These are phyloP conservation scores for Boletellus ananiceps DNA, from an alignment of 768 basidiomycete genomes.

Conservation along the genomic window DNA sequence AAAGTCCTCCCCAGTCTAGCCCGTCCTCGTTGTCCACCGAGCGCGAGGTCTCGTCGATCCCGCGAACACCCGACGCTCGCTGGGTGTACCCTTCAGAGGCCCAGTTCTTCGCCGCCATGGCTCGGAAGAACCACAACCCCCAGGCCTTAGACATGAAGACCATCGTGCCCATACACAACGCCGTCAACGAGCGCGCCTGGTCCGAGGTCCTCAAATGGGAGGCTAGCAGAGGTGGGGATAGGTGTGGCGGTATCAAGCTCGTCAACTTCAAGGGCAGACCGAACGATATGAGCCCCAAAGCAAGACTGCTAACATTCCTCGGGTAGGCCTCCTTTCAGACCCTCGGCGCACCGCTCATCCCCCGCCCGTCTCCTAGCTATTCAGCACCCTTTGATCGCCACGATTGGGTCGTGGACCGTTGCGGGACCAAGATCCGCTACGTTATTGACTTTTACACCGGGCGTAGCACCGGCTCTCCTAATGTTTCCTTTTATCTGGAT, in stretches of 20 bases:
- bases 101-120: conserved; percentile 98
- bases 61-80: conserved; percentile 60
- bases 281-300: conserved; percentile 72
- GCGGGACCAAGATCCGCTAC: conserved; percentile 85
- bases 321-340: conserved; percentile 54
- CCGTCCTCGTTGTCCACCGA: conserved; percentile 49
- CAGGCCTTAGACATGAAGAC: conserved; percentile 87
- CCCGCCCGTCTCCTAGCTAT: conserved; percentile 51
- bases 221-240: conserved; percentile 69
- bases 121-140: conserved; percentile 89
- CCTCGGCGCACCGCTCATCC: neutral
- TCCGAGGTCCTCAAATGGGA: conserved; percentile 81
- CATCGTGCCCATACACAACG: conserved; percentile 97
- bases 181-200: conserved; percentile 96
- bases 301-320: conserved; percentile 73
- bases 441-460: conserved; percentile 99
- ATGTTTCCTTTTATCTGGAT: conserved; percentile 88
- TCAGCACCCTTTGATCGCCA: conserved; percentile 93
- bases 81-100: conserved; percentile 99
- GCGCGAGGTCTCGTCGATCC: conserved; percentile 86
- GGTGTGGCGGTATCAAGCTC: conserved; percentile 76
- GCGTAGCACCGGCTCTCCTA: conserved; percentile 42
- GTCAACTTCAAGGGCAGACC: conserved; percentile 92
- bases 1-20: conserved; percentile 4
- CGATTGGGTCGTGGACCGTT: conserved; percentile 95